Evolutionary conservation across 495 filamentous ascomycete species (phyloP).

Genomic region (Collariella sp.): DNA sequence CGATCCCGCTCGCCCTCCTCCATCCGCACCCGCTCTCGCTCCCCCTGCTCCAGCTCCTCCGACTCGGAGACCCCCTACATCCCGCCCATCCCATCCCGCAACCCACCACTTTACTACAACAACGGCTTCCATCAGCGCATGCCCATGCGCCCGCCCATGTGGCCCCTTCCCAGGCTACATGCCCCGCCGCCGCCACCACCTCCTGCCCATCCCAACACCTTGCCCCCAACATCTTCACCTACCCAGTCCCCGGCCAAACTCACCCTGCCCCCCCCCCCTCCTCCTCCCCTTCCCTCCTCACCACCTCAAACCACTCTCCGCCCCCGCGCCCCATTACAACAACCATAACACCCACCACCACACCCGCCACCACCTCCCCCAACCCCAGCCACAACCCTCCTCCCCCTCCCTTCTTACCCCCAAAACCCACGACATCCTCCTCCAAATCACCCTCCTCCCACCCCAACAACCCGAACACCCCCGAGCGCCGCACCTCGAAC

Average conservation of each 20-base stretch:
- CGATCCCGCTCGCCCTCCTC: slow-evolving; percentile 16
- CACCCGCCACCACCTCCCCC: not conserved
- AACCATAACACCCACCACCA: not conserved
- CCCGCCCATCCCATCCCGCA: not conserved
- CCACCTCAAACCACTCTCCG: not conserved
- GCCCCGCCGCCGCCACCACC: not conserved
- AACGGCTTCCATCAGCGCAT: not conserved
- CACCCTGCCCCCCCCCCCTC: not conserved
- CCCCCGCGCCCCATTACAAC: not conserved
- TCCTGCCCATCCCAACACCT: not conserved
- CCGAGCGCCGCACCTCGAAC: slow-evolving; percentile 24
- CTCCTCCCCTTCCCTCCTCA: not conserved
- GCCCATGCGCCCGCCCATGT: not conserved
- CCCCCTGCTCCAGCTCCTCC: slow-evolving; percentile 14
- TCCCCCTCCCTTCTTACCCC: not conserved
- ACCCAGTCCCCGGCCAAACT: not conserved
- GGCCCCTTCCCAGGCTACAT: not conserved
- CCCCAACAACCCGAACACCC: no score
- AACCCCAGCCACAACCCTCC: not conserved
- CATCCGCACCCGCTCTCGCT: slow-evolving; percentile 15
- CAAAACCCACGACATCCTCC: slow-evolving; percentile 12
- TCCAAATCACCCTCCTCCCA: slow-evolving; percentile 26
- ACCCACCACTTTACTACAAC: not conserved
- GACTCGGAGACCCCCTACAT: not conserved
- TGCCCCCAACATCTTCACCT: not conserved